A percentile compares a stretch with the other conserved stretches of the same genome.
Evolutionary conservation across 768 basidiomycete genomes (phyloP).

Genomic region (Agaricus subrufescens): DNA sequence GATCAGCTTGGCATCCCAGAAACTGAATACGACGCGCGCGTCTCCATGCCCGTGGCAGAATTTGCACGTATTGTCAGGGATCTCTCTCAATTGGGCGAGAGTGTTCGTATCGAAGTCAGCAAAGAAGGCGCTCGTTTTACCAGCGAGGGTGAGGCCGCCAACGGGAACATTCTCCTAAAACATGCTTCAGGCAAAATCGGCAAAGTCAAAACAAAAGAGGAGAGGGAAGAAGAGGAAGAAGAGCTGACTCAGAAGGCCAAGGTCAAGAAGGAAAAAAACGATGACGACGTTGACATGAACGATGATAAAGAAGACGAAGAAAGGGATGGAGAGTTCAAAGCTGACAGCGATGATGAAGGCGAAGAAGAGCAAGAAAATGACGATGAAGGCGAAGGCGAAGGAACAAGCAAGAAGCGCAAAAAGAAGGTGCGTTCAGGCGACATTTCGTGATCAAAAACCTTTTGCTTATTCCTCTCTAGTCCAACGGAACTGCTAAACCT

Average conservation of each 20-base stretch:
- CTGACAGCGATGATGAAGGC: conserved; percentile 51
- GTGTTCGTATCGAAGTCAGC: conserved; percentile 89
- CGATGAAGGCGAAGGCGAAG: conserved; percentile 44
- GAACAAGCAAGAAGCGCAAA: conserved; percentile 66
- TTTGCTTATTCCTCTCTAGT: conserved; percentile 14
- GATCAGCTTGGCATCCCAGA: conserved; percentile 95
- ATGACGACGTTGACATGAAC: conserved; percentile 41
- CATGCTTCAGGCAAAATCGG: conserved; percentile 56
- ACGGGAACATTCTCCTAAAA: conserved; percentile 80
- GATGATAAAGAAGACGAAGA: conserved; percentile 39
- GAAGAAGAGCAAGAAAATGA: conserved; percentile 51
- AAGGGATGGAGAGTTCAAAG: conserved; percentile 25
- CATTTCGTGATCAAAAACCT: neutral
- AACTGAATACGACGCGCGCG: conserved; percentile 92
- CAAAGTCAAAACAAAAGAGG: conserved; percentile 33
- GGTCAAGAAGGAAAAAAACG: conserved; percentile 41
- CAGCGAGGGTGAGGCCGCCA: conserved; percentile 92
- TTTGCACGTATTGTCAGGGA: conserved; percentile 93
- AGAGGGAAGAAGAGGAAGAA: conserved; percentile 37
- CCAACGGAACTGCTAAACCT: conserved; percentile 36
- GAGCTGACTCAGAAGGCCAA: conserved; percentile 31
- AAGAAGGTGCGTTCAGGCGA: conserved; percentile 43
- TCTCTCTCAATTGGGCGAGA: conserved; percentile 85
- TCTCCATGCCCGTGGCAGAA: conserved; percentile 81
- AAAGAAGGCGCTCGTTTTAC: conserved; percentile 95